phyloP scores from a whole-genome alignment of 2,329 filamentous ascomycete species.

The Trichoderma atrobrunneum region DNA sequence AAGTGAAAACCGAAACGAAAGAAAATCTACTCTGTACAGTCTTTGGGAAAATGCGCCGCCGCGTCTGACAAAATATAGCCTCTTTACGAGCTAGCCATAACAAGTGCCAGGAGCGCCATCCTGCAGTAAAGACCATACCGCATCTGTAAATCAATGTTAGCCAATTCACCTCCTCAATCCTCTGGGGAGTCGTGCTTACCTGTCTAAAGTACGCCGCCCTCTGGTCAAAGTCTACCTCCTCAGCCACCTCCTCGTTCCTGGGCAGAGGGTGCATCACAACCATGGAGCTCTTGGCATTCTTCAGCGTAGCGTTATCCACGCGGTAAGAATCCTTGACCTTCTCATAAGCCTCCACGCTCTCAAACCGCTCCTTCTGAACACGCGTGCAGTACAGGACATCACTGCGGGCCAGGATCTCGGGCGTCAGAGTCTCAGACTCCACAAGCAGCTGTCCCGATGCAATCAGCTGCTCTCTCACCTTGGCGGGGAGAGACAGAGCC shows the following conservation, averaged over 20 bases:
- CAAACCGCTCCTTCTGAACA: slow-evolving; percentile 94
- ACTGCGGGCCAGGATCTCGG: slow-evolving; percentile 79
- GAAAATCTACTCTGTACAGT: slow-evolving; percentile 11
- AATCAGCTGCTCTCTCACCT: slow-evolving; percentile 70
- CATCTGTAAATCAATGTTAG: slow-evolving; percentile 66
- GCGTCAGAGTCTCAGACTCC: slow-evolving; percentile 76
- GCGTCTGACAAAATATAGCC: slow-evolving; percentile 11
- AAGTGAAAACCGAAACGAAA: slow-evolving; percentile 13
- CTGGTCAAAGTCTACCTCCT: slow-evolving; percentile 97
- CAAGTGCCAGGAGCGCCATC: slow-evolving; percentile 93
- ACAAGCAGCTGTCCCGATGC: slow-evolving; percentile 71
- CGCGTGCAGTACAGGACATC: slow-evolving; percentile 97
- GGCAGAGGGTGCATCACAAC: slow-evolving; percentile 94
- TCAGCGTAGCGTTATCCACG: slow-evolving; percentile 85
- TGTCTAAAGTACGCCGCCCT: slow-evolving; percentile 98
- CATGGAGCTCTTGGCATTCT: slow-evolving; percentile 88
- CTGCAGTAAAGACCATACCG: slow-evolving; percentile 95
- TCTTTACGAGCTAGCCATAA: slow-evolving; percentile 57
- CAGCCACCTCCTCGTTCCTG: slow-evolving; percentile 86
- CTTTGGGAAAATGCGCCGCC: neutral
- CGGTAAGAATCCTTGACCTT: slow-evolving; percentile 83
- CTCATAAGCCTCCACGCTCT: slow-evolving; percentile 77
- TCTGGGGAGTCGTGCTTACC: slow-evolving; percentile 56
- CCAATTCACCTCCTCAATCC: slow-evolving; percentile 2
- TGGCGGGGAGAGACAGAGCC: slow-evolving; percentile 70